phyloP scores from a whole-genome alignment of 148 eudicot species.

The Fagopyrum homotropicum region DNA sequence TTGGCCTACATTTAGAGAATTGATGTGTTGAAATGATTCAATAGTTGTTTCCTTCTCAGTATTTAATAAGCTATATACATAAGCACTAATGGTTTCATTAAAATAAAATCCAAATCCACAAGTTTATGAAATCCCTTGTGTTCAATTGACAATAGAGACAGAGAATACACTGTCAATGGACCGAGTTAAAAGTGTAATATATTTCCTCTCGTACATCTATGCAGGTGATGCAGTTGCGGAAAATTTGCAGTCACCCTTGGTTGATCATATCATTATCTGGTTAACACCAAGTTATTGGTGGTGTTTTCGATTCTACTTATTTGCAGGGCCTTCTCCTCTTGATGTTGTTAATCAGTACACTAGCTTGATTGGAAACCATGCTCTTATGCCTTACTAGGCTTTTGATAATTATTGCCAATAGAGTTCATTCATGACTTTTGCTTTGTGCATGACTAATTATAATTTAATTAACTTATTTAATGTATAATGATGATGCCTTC shows the following conservation, averaged over 20 bases:
- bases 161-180: too few species aligned
- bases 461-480: neutral
- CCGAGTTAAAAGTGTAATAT: neutral
- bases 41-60: too few species aligned
- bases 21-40: too few species aligned
- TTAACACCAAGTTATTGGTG: constrained; percentile 94
- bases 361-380: constrained; percentile 75
- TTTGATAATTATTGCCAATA: constrained; percentile 37
- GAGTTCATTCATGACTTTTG: neutral
- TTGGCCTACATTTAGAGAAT: too few species aligned
- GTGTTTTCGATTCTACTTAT: constrained; percentile 89
- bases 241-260: constrained; percentile 96
- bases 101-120: too few species aligned
- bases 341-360: constrained; percentile 90
- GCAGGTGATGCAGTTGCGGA: constrained; percentile 89
- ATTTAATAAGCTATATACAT: too few species aligned
- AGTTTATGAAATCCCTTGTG: too few species aligned
- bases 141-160: too few species aligned
- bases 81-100: too few species aligned
- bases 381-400: constrained; percentile 98
- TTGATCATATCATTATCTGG: too few species aligned
- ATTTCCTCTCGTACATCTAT: constrained; percentile 14
- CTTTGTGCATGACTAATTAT: neutral
- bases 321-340: constrained; percentile 70
- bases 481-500: constrained; percentile 14